Conservation (phyloP, 2,329 filamentous ascomycete species). For the Periconia macrospinosa region DNA sequence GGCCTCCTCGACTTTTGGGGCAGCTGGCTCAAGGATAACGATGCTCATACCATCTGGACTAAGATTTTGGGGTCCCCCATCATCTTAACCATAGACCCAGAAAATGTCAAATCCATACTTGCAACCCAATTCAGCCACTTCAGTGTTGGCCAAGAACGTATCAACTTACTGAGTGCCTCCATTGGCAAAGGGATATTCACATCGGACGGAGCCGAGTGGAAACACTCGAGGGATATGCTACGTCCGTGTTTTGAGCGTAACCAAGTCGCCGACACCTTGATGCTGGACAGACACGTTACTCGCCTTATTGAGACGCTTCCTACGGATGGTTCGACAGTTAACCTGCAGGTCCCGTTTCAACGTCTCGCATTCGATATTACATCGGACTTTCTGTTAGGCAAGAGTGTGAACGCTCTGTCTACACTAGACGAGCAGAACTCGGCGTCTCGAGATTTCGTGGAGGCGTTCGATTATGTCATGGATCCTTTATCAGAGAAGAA, state of each 20-base stretch:
- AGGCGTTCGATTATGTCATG: slow-evolving; percentile 25
- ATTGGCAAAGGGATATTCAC: slow-evolving; percentile 31
- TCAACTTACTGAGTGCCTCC: slow-evolving; percentile 8
- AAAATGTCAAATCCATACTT: slow-evolving; percentile 29
- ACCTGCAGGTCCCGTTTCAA: slow-evolving; percentile 31
- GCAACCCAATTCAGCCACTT: slow-evolving; percentile 20
- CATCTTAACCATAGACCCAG: slow-evolving; percentile 23
- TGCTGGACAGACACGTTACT: slow-evolving; percentile 24
- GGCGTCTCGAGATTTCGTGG: slow-evolving; percentile 16
- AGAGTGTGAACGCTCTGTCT: slow-evolving; percentile 18
- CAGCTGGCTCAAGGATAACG: neutral
- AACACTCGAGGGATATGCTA: slow-evolving; percentile 29
- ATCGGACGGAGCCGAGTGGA: slow-evolving; percentile 28
- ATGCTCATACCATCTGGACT: slow-evolving; percentile 13
- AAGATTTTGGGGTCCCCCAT: slow-evolving; percentile 10
- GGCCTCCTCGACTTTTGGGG: slow-evolving; percentile 11
- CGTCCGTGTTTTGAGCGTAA: slow-evolving; percentile 29
- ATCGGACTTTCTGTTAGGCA: slow-evolving; percentile 31
- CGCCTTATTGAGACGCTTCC: slow-evolving; percentile 22
- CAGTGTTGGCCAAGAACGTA: slow-evolving; percentile 20
- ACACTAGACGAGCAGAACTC: neutral
- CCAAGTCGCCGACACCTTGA: slow-evolving; percentile 23
- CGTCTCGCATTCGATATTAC: slow-evolving; percentile 26
- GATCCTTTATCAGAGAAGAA: slow-evolving; percentile 14
- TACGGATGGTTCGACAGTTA: slow-evolving; percentile 19